phyloP scores from a whole-genome alignment of 352 stramenopile genomes.

The Peronospora belbahrii region DNA sequence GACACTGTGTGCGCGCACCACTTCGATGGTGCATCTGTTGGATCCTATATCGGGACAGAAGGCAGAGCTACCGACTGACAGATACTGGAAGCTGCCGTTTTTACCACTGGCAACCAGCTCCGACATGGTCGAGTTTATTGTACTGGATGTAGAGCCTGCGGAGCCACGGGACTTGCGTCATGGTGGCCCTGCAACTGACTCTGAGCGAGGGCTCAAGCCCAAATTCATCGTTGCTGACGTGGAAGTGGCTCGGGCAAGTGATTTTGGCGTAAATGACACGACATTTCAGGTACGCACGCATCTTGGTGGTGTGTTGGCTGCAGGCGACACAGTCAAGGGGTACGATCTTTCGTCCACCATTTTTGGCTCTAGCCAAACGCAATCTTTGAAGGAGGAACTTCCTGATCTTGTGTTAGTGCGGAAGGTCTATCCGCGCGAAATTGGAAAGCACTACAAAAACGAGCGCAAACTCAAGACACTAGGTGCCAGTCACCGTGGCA shows the following conservation, averaged over 20 bases:
- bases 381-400: constrained; percentile 47
- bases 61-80: constrained; percentile 47
- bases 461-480: constrained; percentile 44
- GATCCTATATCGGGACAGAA: constrained; percentile 50
- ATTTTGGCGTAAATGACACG: constrained; percentile 79
- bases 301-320: constrained; percentile 45
- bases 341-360: constrained; percentile 59
- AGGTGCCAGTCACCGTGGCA: constrained; percentile 23
- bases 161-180: constrained; percentile 19
- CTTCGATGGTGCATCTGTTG: constrained; percentile 51
- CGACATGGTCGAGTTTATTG: constrained; percentile 59
- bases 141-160: constrained; percentile 62
- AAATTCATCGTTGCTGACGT: constrained; percentile 55
- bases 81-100: constrained; percentile 71
- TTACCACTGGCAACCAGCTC: constrained; percentile 45
- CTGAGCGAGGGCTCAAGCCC: constrained; percentile 4
- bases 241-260: constrained; percentile 53
- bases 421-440: constrained; percentile 52
- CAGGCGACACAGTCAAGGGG: constrained; percentile 61
- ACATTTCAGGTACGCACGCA: constrained; percentile 61
- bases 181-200: constrained; percentile 2
- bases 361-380: constrained; percentile 39
- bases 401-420: constrained; percentile 72
- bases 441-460: constrained; percentile 29
- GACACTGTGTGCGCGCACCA: constrained; percentile 55